Evolutionary conservation across 257 asterid species (phyloP).

Genomic region (Striga asiatica): DNA sequence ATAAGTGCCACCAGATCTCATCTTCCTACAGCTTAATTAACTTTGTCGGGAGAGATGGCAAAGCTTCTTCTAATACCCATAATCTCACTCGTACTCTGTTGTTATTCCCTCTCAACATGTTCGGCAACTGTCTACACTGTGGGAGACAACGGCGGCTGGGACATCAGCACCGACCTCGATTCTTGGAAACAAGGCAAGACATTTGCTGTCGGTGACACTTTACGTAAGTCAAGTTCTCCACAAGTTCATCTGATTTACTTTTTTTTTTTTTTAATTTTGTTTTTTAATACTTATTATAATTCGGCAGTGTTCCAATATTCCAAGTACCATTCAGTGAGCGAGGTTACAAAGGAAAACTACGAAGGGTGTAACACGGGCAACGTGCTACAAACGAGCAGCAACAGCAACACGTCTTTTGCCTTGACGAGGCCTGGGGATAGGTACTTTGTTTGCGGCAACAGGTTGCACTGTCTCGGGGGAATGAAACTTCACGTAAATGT

Average conservation of each 20-base stretch:
- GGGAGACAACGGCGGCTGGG: slow-evolving; percentile 86
- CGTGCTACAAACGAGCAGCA: slow-evolving; percentile 48
- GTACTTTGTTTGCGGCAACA: slow-evolving; percentile 56
- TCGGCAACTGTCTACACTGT: slow-evolving; percentile 44
- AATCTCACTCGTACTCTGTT: slow-evolving; percentile 13
- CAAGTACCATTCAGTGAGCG: slow-evolving; percentile 46
- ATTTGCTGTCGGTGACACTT: slow-evolving; percentile 45
- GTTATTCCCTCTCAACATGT: slow-evolving; percentile 23
- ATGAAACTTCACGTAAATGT: slow-evolving; percentile 63
- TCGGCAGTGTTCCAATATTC: slow-evolving; percentile 60
- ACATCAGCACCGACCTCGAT: slow-evolving; percentile 71
- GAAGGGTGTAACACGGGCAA: slow-evolving; percentile 57
- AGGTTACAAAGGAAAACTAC: slow-evolving; percentile 38
- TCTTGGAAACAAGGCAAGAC: slow-evolving; percentile 53
- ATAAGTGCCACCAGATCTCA: background rate
- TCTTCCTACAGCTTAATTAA: too few relatives aligned
- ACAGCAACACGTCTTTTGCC: slow-evolving; percentile 47
- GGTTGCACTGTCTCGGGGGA: slow-evolving; percentile 70
- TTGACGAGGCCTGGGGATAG: slow-evolving; percentile 44
- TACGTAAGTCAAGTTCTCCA: slow-evolving; percentile 30
- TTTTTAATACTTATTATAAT: background rate
- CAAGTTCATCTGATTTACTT: too few relatives aligned
- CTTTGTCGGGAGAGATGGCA: too few relatives aligned
- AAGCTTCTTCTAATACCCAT: slow-evolving; percentile 19
- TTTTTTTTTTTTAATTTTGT: background rate